A percentile compares a stretch with the other conserved stretches of the same genome.
phyloP scores from a whole-genome alignment of 495 filamentous ascomycete genomes.

The Glutinoglossum americanum region DNA sequence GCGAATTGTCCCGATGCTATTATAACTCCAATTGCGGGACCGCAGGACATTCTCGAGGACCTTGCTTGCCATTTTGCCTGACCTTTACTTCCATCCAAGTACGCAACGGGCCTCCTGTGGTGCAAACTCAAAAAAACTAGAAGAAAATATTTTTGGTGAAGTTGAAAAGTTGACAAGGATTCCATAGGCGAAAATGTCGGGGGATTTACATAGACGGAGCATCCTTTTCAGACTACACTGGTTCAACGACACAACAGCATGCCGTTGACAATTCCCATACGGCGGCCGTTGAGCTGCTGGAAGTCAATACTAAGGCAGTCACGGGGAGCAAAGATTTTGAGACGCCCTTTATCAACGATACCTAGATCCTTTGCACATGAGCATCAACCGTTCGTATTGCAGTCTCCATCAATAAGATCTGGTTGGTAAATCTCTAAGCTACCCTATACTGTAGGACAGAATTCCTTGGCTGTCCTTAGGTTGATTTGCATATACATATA shows the following conservation, averaged over 20 bases:
- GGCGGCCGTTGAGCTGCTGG: conserved; percentile 48
- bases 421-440: background rate
- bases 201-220: too few species aligned
- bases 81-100: conserved; percentile 17
- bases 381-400: background rate
- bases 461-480: too few species aligned
- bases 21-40: background rate
- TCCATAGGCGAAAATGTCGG: too few species aligned
- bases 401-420: background rate
- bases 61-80: conserved; percentile 16
- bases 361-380: conserved; percentile 10
- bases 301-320: conserved; percentile 31
- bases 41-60: background rate
- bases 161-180: too few species aligned
- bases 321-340: conserved; percentile 17
- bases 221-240: background rate
- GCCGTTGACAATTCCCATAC: conserved; percentile 21
- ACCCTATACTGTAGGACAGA: too few species aligned
- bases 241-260: background rate
- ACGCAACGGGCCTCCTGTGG: background rate
- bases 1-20: background rate
- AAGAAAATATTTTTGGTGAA: background rate
- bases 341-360: conserved; percentile 13
- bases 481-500: too few species aligned
- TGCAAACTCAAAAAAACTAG: background rate